Base-by-base conservation (phyloP, 768 basidiomycete genomes). In the Leccinum rimulosum region DNA sequence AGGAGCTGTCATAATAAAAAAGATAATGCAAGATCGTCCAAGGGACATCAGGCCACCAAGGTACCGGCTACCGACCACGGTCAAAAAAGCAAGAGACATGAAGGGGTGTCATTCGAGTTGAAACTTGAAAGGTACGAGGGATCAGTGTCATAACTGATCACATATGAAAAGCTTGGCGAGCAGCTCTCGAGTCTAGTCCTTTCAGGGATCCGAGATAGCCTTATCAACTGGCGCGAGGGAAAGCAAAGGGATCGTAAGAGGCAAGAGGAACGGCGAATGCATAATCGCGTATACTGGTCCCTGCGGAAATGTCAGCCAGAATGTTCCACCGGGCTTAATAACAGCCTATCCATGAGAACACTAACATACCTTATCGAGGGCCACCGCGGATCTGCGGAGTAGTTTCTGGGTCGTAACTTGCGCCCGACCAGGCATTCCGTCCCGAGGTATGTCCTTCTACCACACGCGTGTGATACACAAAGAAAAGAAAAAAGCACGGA, bases 331-430 rank as follows among this genome's bases (percentile, higher is more conserved):
- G 64, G 57, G 51, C 9, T 58, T 62, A 61, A 57, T 61, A 60
- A 53, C 25, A 55, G 30, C 43, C 54, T 40, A 36, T 28, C 22
- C 67, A 69, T 71, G 71, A 64, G 69, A 69, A 71, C 54, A 52
- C 22, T 56, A 57, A 56, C 66, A 63, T 57, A 66, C 69, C 60
- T 51, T 45, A 66, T 68, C 57, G 59, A 56, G 57, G 11, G 45
- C 40, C 31, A 65, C 66, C 68, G 64, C 72, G 72, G 72, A 74
- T 72, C 70, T 72, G 64, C 62, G 63, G 62, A 62, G 59, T 36
- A 45, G 31, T 27, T 43, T 28, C 38, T 43, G 54, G 51, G 25
- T 57, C 15, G 52, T 50, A 25, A 33, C 12, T 48, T 61, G 28
- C 38, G 45, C 54, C 30, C 48, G 55, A 50, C 45, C 53, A 53